phyloP scores from a whole-genome alignment of 768 basidiomycete species.

The Mycena indigotica region DNA sequence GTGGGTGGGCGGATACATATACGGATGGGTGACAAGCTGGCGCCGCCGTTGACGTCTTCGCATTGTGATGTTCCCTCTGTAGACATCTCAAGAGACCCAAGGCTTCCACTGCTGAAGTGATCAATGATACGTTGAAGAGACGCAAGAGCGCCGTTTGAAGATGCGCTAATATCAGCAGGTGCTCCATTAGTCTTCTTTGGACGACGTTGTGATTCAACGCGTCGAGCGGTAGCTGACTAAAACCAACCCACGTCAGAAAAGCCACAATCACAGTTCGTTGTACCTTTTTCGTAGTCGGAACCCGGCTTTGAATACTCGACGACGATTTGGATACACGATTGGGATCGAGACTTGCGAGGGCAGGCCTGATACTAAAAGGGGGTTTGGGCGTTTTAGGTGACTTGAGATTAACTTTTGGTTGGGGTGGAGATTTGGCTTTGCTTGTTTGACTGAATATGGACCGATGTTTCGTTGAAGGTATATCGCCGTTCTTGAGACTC shows the following conservation, averaged over 20 bases:
- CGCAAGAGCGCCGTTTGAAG: constrained; percentile 20
- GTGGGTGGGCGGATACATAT: background rate
- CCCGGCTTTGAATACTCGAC: background rate
- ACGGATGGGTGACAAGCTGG: background rate
- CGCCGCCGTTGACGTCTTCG: background rate
- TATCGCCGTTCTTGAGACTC: constrained; percentile 24
- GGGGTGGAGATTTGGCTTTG: constrained; percentile 7
- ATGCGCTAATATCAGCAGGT: background rate
- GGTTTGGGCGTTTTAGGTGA: background rate
- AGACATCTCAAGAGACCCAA: constrained; percentile 35
- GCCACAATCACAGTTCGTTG: too few species aligned
- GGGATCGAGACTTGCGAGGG: constrained; percentile 7
- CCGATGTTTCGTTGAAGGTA: constrained; percentile 15
- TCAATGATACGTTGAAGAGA: constrained; percentile 30
- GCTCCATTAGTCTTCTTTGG: too few species aligned
- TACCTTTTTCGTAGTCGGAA: too few species aligned
- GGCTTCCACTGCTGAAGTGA: constrained; percentile 36
- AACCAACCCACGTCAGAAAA: too few species aligned
- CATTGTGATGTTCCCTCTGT: too few species aligned
- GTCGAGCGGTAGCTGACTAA: too few species aligned
- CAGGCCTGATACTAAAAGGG: constrained; percentile 4
- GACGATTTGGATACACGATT: background rate
- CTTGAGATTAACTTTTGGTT: background rate
- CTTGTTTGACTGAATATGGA: background rate
- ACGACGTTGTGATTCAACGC: too few species aligned